These are phyloP conservation scores for Dactylorhiza incarnata DNA, from an alignment of 106 monocot species.

Conservation along the genomic window DNA sequence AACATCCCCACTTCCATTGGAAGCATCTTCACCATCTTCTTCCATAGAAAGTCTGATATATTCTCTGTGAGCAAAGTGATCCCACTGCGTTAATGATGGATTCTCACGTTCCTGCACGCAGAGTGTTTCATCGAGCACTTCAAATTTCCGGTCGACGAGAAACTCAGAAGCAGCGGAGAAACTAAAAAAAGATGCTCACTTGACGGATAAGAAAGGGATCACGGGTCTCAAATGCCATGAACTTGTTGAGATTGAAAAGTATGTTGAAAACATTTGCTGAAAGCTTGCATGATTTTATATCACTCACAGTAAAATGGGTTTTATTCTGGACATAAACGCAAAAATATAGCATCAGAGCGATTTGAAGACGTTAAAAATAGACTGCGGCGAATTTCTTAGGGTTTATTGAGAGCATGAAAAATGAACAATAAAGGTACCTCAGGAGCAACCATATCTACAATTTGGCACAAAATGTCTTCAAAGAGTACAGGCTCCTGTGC, in stretches of 20 bases:
- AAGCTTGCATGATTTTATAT: constrained; percentile 73
- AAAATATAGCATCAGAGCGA: neutral
- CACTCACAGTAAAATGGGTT: constrained; percentile 53
- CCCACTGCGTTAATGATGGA: constrained; percentile 95
- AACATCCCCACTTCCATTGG: constrained; percentile 89
- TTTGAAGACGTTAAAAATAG: neutral
- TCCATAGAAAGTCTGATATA: constrained; percentile 95
- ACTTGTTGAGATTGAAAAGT: constrained; percentile 96
- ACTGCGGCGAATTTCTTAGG: neutral
- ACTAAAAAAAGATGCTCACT: constrained; percentile 22
- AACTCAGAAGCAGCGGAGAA: neutral
- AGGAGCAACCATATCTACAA: constrained; percentile 88
- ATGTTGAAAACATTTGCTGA: constrained; percentile 95
- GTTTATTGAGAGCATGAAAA: neutral
- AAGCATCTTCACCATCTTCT: constrained; percentile 99
- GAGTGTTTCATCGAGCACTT: neutral
- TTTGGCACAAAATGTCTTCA: constrained; percentile 95
- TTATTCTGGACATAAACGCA: constrained; percentile 51
- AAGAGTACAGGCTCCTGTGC: constrained; percentile 94
- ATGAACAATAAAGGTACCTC: constrained; percentile 39
- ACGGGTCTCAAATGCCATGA: constrained; percentile 94
- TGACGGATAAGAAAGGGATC: constrained; percentile 98
- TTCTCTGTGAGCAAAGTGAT: constrained; percentile 89
- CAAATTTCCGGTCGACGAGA: neutral
- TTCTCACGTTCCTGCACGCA: constrained; percentile 75